Evolutionary conservation across 2,329 filamentous ascomycete genomes (phyloP).

Genomic region (Colletotrichum horii): DNA sequence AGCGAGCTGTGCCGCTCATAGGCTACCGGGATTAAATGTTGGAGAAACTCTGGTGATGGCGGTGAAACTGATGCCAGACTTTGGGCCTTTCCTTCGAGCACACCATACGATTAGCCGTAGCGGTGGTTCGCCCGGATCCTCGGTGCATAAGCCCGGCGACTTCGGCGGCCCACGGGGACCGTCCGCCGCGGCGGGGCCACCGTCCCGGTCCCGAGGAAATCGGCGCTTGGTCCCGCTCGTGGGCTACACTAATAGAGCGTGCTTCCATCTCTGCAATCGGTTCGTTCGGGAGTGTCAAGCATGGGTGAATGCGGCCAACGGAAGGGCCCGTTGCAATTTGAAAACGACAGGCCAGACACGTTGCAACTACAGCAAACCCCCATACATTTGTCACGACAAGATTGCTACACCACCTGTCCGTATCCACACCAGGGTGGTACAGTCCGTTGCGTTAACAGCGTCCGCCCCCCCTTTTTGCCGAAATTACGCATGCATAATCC

Average conservation of each 20-base stretch:
- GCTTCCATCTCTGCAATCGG: neutral
- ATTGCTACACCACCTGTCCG: neutral
- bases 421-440: neutral
- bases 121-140: neutral
- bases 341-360: neutral
- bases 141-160: neutral
- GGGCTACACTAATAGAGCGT: neutral
- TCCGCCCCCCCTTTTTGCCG: too few species aligned
- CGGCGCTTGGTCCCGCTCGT: neutral
- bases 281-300: neutral
- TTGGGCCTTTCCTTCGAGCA: neutral
- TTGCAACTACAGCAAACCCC: neutral
- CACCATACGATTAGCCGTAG: neutral
- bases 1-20: neutral
- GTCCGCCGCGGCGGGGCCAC: neutral
- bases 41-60: neutral
- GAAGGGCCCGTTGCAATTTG: neutral
- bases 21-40: neutral
- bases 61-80: neutral
- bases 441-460: too few species aligned
- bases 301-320: neutral
- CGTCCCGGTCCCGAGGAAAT: neutral
- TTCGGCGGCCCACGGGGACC: neutral
- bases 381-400: neutral
- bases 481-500: too few species aligned